Evolutionary conservation across 2,329 filamentous ascomycete species (phyloP), one percentile per base, ranked within the genome.

Genomic region (Diaporthe ilicicola): DNA sequence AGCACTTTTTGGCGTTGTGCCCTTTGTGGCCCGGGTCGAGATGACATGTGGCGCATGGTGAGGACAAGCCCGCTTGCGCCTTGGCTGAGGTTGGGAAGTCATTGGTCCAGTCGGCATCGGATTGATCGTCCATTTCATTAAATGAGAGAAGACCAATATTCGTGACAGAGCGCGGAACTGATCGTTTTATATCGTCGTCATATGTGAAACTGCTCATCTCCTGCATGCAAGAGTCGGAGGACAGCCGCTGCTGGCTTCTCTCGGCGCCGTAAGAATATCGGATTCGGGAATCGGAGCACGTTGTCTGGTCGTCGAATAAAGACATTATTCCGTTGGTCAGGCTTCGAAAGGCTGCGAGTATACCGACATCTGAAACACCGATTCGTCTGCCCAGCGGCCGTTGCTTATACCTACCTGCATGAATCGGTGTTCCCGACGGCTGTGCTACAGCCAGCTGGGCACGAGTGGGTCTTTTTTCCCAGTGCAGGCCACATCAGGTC

Each of bases 401-500:
- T n/a, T 29, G 19, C 56, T 62, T 62, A 48, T 62, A 62, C 39
- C 39, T 62, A 62, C 39, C 39, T 48, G 56, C 56, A 32, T 22
- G 42, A n/a, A 17, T 48, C 56, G 56, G 56, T 22, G 56, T 62
- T n/a, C n/a, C 56, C 56, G 56, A 42, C 27, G 39, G 56, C 56
- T 34, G 56, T 62, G 56, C 27, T 48, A 19, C 56, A 62, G 42
- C 32, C n/a, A n/a, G n/a, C n/a, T n/a, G n/a, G n/a, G n/a, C 32
- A 42, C 9, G 42, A 17, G 42, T 62, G 56, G 56, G 56, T 62
- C 56, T 3, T 4, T 22, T 48, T 27, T 48, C n/a, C 56, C 8
- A 46, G 34, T 22, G 42, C 39, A 32, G 39, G 29, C 39, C 12
- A 34, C 32, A 32, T 37, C 34, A 8, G 17, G 32, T 32, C 12